These are phyloP conservation scores for Ustilago tritici DNA, from an alignment of 1,284 basidiomycete species.

Conservation along the genomic window DNA sequence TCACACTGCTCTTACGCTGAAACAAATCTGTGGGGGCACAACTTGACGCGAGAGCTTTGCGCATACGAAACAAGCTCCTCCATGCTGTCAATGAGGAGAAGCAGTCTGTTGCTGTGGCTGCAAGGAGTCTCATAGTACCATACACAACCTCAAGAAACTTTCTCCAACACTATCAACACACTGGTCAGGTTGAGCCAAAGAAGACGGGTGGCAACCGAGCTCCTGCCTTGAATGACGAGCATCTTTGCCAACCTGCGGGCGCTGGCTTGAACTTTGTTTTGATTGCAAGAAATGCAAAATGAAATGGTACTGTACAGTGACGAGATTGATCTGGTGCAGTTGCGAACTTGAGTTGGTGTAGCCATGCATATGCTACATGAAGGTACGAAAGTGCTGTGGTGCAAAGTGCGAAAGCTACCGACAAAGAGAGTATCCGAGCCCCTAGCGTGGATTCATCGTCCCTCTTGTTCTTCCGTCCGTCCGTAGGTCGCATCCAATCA, in stretches of 20 bases:
- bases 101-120: background rate
- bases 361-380: too few relatives aligned
- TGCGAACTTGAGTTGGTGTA: too few relatives aligned
- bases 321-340: too few relatives aligned
- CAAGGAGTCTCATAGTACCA: background rate
- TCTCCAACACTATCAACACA: background rate
- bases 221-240: background rate
- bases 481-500: background rate
- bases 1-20: background rate
- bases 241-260: background rate
- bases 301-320: too few relatives aligned
- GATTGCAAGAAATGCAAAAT: too few relatives aligned
- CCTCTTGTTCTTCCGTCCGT: background rate
- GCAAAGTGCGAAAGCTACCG: too few relatives aligned
- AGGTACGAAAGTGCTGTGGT: too few relatives aligned
- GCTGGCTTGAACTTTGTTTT: too few relatives aligned
- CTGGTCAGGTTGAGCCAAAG: background rate
- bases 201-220: background rate
- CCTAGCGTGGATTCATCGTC: constrained; percentile 5
- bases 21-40: background rate
- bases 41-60: constrained; percentile 1
- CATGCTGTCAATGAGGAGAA: background rate
- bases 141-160: background rate
- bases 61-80: constrained; percentile 1
- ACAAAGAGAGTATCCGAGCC: background rate